Percentiles rank a stretch among this genome's conserved stretches.
Evolutionary conservation across 805 yeast genomes (phyloP).

Genomic region (Lipomyces anomalus): DNA sequence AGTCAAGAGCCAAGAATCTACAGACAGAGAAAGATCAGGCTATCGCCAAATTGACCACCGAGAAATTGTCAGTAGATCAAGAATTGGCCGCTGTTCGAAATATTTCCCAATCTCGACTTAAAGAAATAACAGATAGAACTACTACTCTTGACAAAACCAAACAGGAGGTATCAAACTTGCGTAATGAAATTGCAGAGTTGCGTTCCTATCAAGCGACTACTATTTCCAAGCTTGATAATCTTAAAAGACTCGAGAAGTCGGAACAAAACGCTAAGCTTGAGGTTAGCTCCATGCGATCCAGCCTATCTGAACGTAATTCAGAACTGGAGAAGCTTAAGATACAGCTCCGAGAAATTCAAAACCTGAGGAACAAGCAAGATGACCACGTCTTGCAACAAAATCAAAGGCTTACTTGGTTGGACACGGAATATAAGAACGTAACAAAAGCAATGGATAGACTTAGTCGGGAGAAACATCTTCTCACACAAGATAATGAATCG

Average conservation of each 20-base stretch:
- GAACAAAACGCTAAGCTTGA: constrained; percentile 14
- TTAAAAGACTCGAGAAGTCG: constrained; percentile 17
- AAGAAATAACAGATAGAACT: constrained; percentile 32
- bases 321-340: constrained; percentile 14
- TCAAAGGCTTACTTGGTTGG: constrained; percentile 26
- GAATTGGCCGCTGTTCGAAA: too few relatives aligned
- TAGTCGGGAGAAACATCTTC: constrained; percentile 37
- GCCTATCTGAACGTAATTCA: constrained; percentile 12
- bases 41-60: too few relatives aligned
- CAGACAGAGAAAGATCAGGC: too few relatives aligned
- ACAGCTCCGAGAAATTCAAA: constrained; percentile 18
- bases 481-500: constrained; percentile 31
- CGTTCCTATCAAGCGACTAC: constrained; percentile 22
- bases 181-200: constrained; percentile 16
- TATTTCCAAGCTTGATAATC: constrained; percentile 9
- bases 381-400: constrained; percentile 27
- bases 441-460: constrained; percentile 21
- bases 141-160: constrained; percentile 24
- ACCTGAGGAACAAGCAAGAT: constrained; percentile 10
- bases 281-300: constrained; percentile 9
- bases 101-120: constrained; percentile 41
- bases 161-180: constrained; percentile 21
- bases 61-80: constrained; percentile 7
- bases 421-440: constrained; percentile 10
- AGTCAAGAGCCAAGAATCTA: too few relatives aligned